phyloP scores from a whole-genome alignment of 2,329 filamentous ascomycete genomes.

The Colletotrichum musae region DNA sequence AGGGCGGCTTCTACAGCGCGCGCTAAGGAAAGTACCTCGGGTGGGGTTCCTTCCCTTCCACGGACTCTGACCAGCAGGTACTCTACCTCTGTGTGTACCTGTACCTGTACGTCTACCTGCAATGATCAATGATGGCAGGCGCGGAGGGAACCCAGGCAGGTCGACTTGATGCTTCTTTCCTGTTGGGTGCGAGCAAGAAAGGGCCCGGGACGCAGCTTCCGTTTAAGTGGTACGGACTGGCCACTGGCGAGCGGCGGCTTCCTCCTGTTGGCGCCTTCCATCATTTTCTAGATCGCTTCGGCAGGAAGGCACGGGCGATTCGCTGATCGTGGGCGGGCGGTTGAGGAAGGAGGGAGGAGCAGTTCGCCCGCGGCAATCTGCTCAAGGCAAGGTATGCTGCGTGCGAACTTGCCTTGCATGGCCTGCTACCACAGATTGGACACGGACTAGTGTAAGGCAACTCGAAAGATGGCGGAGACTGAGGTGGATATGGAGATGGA shows the following conservation, averaged over 20 bases:
- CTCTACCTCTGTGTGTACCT: too few species aligned
- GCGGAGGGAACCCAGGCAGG: too few species aligned
- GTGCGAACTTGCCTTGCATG: constrained; percentile 8
- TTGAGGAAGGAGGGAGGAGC: constrained; percentile 13
- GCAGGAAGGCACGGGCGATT: constrained; percentile 32
- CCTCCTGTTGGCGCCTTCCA: not conserved
- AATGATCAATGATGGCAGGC: too few species aligned
- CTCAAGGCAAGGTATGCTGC: not conserved
- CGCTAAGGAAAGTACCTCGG: constrained; percentile 17
- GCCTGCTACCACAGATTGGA: not conserved
- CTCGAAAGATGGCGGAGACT: too few species aligned
- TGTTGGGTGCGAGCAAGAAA: too few species aligned
- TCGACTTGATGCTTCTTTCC: too few species aligned
- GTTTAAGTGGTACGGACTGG: too few species aligned
- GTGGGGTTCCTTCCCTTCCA: too few species aligned
- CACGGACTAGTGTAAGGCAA: not conserved
- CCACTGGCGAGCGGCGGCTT: not conserved
- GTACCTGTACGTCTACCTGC: too few species aligned
- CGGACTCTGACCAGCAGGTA: too few species aligned
- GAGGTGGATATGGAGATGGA: too few species aligned
- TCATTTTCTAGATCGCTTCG: constrained; percentile 3
- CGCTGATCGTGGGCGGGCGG: constrained; percentile 1
- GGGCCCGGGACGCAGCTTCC: too few species aligned
- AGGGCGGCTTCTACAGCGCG: constrained; percentile 18
- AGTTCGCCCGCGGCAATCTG: constrained; percentile 30